These are phyloP conservation scores for Podila minutissima DNA, from an alignment of 192 early-diverging fungal species.

Conservation along the genomic window DNA sequence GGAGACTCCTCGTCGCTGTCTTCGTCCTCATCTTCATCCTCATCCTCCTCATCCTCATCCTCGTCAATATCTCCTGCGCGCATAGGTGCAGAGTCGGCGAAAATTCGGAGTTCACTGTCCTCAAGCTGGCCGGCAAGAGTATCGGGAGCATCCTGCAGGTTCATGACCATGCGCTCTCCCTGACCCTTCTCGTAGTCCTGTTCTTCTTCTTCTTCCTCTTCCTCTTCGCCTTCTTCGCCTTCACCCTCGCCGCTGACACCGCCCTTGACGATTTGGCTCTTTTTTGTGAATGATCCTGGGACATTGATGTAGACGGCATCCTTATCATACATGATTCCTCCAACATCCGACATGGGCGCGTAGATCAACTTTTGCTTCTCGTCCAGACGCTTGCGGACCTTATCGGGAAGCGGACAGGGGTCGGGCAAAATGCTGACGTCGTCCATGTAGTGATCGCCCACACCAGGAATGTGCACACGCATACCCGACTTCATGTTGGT, in stretches of 20 bases:
- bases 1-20: constrained; percentile 56
- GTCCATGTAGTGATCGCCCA: constrained; percentile 85
- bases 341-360: constrained; percentile 98
- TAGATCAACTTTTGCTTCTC: constrained; percentile 97
- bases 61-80: constrained; percentile 53
- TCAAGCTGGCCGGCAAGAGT: constrained; percentile 79
- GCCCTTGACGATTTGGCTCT: constrained; percentile 55
- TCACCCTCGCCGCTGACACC: constrained; percentile 39
- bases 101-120: constrained; percentile 74
- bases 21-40: constrained; percentile 54
- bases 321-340: constrained; percentile 98
- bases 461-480: constrained; percentile 96
- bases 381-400: constrained; percentile 86
- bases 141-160: constrained; percentile 84
- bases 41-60: constrained; percentile 34
- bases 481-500: constrained; percentile 90
- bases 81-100: constrained; percentile 70
- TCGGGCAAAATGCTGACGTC: constrained; percentile 85
- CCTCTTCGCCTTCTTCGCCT: constrained; percentile 38
- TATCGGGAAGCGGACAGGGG: constrained; percentile 98
- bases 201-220: constrained; percentile 53
- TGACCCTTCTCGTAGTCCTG: constrained; percentile 65
- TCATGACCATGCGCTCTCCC: constrained; percentile 94
- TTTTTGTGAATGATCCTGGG: constrained; percentile 81
- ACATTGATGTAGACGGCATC: constrained; percentile 99